Evolutionary conservation across 192 early-diverging fungal species (phyloP).

Genomic region (Coemansia sp.): DNA sequence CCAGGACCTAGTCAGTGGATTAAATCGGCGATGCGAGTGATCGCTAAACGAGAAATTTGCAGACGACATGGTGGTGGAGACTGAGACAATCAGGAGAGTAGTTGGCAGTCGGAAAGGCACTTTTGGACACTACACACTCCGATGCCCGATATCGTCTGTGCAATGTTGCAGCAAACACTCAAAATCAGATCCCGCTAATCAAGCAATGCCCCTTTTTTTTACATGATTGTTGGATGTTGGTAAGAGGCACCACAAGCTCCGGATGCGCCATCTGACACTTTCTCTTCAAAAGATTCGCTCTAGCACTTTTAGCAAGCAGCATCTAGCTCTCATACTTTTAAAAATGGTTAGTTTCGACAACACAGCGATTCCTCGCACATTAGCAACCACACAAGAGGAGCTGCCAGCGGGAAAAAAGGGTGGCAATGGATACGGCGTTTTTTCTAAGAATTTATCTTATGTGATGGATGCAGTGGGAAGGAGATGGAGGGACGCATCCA

Average conservation of each 20-base stretch:
- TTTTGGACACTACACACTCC: too few species aligned
- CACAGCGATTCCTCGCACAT: too few species aligned
- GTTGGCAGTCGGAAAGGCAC: too few species aligned
- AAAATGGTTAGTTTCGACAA: constrained; percentile 11
- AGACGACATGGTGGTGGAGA: too few species aligned
- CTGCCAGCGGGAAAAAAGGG: not conserved
- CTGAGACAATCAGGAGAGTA: too few species aligned
- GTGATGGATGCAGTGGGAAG: constrained; percentile 4
- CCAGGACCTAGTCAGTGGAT: constrained; percentile 90
- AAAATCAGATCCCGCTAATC: not conserved
- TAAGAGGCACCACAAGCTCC: too few species aligned
- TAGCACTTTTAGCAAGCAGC: constrained; percentile 13
- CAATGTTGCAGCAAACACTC: too few species aligned
- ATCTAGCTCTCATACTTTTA: not conserved
- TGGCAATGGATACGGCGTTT: not conserved
- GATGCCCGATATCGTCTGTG: too few species aligned
- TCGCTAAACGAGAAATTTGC: constrained; percentile 45
- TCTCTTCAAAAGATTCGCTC: constrained; percentile 15
- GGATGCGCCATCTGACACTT: not conserved
- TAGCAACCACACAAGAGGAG: too few species aligned
- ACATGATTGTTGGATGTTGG: not conserved
- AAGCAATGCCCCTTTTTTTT: not conserved
- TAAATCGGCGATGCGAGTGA: constrained; percentile 77
- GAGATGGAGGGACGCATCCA: too few species aligned
- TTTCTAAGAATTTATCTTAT: not conserved